Evolutionary conservation across 2,329 filamentous ascomycete species (phyloP).

Genomic region (Paecilomyces variotii): DNA sequence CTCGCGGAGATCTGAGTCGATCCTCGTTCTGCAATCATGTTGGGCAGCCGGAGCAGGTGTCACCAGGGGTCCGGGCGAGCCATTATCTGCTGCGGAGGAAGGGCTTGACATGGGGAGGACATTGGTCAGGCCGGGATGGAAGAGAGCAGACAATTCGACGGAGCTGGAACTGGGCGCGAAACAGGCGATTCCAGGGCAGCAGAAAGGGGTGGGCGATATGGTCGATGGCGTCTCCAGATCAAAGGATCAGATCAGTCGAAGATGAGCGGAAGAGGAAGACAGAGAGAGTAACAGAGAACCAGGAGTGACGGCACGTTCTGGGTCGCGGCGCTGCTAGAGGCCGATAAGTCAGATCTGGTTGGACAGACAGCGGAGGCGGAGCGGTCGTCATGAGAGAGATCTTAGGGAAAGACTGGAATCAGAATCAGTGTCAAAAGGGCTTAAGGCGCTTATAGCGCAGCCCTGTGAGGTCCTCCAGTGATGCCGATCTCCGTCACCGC

Average conservation of each 20-base stretch:
- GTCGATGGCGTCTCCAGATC: background rate
- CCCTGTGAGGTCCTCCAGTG: background rate
- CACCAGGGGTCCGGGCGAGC: conserved; percentile 36
- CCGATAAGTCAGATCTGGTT: background rate
- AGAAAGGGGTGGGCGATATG: background rate
- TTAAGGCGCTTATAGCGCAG: background rate
- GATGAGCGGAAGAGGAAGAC: background rate
- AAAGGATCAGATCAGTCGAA: background rate
- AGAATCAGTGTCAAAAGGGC: background rate
- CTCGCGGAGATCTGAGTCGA: conserved; percentile 19
- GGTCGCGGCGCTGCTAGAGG: background rate
- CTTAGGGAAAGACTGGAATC: too few species aligned
- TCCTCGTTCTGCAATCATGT: conserved; percentile 27
- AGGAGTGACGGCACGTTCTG: background rate
- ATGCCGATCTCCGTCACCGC: background rate
- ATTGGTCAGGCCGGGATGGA: conserved; percentile 36
- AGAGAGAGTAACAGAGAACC: background rate
- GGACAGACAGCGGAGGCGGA: background rate
- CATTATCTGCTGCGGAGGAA: conserved; percentile 35
- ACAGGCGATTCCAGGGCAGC: background rate
- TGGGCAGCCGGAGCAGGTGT: conserved; percentile 35
- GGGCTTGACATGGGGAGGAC: conserved; percentile 45
- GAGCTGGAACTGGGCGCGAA: background rate
- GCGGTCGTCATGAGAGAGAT: background rate
- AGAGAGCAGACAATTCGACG: background rate